These are phyloP conservation scores for Coniella lustricola DNA, from an alignment of 2,329 filamentous ascomycete genomes.

Conservation along the genomic window DNA sequence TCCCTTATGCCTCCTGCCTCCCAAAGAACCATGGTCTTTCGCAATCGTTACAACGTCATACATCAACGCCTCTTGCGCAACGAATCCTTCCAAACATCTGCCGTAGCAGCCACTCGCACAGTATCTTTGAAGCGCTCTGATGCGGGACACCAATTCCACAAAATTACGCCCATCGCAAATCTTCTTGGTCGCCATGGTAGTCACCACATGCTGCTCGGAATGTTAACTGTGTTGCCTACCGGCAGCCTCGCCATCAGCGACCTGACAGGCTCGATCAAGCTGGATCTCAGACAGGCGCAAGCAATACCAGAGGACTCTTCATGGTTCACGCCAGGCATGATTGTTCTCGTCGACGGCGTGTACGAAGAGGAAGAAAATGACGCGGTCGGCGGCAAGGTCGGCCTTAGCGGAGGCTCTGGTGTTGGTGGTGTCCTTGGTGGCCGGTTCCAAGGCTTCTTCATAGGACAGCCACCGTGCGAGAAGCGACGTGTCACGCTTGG, in stretches of 20 bases:
- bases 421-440: conserved; percentile 90
- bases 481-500: conserved; percentile 73
- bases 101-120: conserved; percentile 56
- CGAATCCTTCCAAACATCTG: conserved; percentile 81
- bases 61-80: conserved; percentile 89
- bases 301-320: conserved; percentile 78
- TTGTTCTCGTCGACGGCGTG: conserved; percentile 88
- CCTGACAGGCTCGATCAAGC: conserved; percentile 75
- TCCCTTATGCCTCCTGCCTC: conserved; percentile 68
- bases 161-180: conserved; percentile 78
- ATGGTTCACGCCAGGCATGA: conserved; percentile 94
- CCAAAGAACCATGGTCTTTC: conserved; percentile 79
- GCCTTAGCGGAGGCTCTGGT: conserved; percentile 68
- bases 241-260: conserved; percentile 80
- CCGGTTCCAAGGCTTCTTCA: conserved; percentile 80
- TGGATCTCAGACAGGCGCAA: conserved; percentile 75
- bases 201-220: conserved; percentile 78
- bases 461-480: conserved; percentile 88
- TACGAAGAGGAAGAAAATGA: conserved; percentile 88
- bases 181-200: conserved; percentile 72
- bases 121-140: conserved; percentile 50
- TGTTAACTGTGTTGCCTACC: conserved; percentile 73
- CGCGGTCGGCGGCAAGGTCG: conserved; percentile 43
- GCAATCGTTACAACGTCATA: conserved; percentile 85
- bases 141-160: conserved; percentile 65